phyloP scores from a whole-genome alignment of 805 yeast species.

The Metschnikowia lochheadii region DNA sequence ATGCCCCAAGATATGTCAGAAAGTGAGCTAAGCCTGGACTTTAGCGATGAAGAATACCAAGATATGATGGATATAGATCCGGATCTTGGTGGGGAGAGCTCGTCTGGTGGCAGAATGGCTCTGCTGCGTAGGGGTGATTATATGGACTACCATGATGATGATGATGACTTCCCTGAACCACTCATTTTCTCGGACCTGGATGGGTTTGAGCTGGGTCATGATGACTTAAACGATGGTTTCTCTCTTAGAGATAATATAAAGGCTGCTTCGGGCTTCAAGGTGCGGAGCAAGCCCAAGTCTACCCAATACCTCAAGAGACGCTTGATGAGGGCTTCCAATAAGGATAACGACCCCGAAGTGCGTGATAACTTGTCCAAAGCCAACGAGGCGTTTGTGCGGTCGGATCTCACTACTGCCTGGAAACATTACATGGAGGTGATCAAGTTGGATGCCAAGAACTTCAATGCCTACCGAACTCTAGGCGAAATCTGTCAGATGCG shows the following conservation, averaged over 20 bases:
- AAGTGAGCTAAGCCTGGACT: slow-evolving; percentile 7
- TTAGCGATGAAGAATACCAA: slow-evolving; percentile 12
- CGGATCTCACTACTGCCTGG: slow-evolving; percentile 57
- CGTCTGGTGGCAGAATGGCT: not conserved
- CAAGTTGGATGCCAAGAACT: slow-evolving; percentile 69
- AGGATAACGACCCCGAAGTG: slow-evolving; percentile 69
- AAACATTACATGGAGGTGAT: slow-evolving; percentile 64
- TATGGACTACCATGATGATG: slow-evolving; percentile 2
- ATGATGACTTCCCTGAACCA: slow-evolving; percentile 18
- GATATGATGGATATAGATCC: slow-evolving; percentile 15
- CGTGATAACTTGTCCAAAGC: slow-evolving; percentile 63
- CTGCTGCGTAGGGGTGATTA: not conserved
- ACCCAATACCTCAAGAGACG: slow-evolving; percentile 37
- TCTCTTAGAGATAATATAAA: slow-evolving; percentile 60
- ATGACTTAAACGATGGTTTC: slow-evolving; percentile 39
- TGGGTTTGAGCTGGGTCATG: slow-evolving; percentile 27
- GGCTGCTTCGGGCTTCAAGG: slow-evolving; percentile 62
- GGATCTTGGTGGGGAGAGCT: not conserved
- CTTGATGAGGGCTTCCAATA: slow-evolving; percentile 31
- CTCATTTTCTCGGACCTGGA: slow-evolving; percentile 22
- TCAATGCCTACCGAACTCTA: slow-evolving; percentile 79
- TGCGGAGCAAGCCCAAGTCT: slow-evolving; percentile 33
- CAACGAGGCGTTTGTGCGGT: slow-evolving; percentile 71
- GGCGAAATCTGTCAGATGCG: slow-evolving; percentile 77
- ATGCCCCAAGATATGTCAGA: slow-evolving; percentile 4